Base-by-base conservation (phyloP, 176 grass and related monocot genomes). In the Coix lacrymajobi region DNA sequence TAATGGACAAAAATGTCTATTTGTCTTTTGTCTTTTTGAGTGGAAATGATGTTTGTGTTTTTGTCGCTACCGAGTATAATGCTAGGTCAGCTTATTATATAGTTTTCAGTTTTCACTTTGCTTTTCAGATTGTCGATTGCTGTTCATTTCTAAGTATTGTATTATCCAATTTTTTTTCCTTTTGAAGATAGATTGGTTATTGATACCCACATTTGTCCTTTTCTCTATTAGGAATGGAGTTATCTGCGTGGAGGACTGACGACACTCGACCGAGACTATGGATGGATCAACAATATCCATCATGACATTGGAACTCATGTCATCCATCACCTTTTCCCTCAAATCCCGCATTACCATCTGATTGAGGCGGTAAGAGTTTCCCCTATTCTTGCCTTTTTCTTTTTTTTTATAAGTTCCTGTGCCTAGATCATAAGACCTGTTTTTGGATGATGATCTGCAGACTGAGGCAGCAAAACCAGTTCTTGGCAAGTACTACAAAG, bases 291-390 rank as follows among this genome's bases (percentile, higher is more conserved):
- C 80, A 91, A 97, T 33, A 85, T 97, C 37, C 95, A 97, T 81
- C 95, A 97, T 81, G 95, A 97, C 78, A 97, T 97, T 51, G 95
- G 95, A 61, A 97, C 95, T 66, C 95, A 97, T 86, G 95, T 94
- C 79, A 92, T 97, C 51, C 95, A 97, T 80, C 95, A 97, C 74
- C 90, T 97, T 71, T 97, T 94, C 79, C 95, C 92, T 0, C 95
- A 97, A 85, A 97, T 97, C 52, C 95, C 95, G 8, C 95, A 97
- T 87, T 97, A 97, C 81, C 68, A 92, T 91, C 88, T 97, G 66
- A 65, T 97, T 17, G 95, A 97, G 85, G 95, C 95, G 64, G 95
- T 97, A 83, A 87, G 84, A 44, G 44, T 30, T 68, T 70, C 49
- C 48, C 25, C 15, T 65, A 32, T 44, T 81, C 22, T 64, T 66